Base-by-base conservation (phyloP, 306 rosid species). In the Citrullus mucosospermus region DNA sequence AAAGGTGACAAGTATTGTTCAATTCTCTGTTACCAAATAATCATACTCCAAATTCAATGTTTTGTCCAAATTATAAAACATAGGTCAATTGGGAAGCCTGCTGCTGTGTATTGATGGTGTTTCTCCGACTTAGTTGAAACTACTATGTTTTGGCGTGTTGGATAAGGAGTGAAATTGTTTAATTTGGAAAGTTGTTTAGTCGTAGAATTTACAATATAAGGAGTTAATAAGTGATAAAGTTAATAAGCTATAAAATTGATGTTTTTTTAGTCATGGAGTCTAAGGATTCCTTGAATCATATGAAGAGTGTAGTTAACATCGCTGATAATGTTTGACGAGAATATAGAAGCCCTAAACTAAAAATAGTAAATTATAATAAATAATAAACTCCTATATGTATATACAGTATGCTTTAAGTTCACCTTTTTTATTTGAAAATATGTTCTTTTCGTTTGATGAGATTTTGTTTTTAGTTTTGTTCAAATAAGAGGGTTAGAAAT, bases 31-130 rank as follows among this genome's bases (percentile, higher is more conserved):
- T 30, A 73, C 46, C 60, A 50, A 51, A 34, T 50, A 71, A 73
- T 50, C 61, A 51, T 2, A 28, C 44, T 48, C 77, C 60, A 73
- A 73, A n/a, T 73, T 51, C 77, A 48, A 73, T 51, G 77, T 73
- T 73, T 73, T 61, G 51, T 0, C 46, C 60, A 48, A 25, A 25
- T 25, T 25, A 48, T 73, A 6, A 73, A 8, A 25, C 8, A 44
- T 8, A 43, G 75, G 36, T 69, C 75, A 68, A 28, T 48, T 68
- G 75, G 73, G 55, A 68, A 39, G 54, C 6, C 53, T 67, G 9
- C 16, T 9, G 12, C 53, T 17, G 74, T 68, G 32, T 18, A 41
- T 41, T 67, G 34, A 20, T 41, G 56, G 56, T 43, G 56, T 22
- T 38, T 38, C 74, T 63, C 3, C 3, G 46, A 63, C 70, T 67